These are phyloP conservation scores for Dendrostoma leiphaemia DNA, from an alignment of 2,329 filamentous ascomycete species.

Conservation along the genomic window DNA sequence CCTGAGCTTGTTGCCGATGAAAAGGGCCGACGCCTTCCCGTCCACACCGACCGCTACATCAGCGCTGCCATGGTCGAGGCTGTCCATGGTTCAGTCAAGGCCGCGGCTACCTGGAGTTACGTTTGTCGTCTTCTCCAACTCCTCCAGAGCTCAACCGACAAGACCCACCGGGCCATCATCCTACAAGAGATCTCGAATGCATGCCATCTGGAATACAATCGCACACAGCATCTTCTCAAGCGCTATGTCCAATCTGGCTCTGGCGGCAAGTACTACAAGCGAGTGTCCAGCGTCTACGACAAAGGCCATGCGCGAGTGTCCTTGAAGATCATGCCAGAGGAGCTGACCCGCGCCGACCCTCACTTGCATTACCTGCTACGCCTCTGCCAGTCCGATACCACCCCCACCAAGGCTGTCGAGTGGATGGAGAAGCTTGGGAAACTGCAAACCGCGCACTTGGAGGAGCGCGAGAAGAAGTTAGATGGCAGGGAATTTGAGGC, in stretches of 20 bases:
- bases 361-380: slow-evolving; percentile 43
- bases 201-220: slow-evolving; percentile 41
- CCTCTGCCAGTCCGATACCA: slow-evolving; percentile 39
- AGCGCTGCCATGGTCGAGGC: slow-evolving; percentile 41
- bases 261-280: slow-evolving; percentile 41
- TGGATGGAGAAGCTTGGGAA: slow-evolving; percentile 41
- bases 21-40: slow-evolving; percentile 36
- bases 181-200: slow-evolving; percentile 46
- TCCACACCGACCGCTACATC: slow-evolving; percentile 40
- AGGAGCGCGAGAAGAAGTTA: slow-evolving; percentile 34
- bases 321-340: slow-evolving; percentile 40
- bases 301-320: slow-evolving; percentile 34
- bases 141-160: slow-evolving; percentile 27
- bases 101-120: slow-evolving; percentile 39
- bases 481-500: slow-evolving; percentile 31
- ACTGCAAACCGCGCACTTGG: slow-evolving; percentile 32
- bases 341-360: slow-evolving; percentile 34
- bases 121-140: slow-evolving; percentile 34
- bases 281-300: slow-evolving; percentile 34
- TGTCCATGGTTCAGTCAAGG: slow-evolving; percentile 34
- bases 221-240: slow-evolving; percentile 37
- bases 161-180: slow-evolving; percentile 31
- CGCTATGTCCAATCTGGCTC: slow-evolving; percentile 35
- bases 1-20: slow-evolving; percentile 44
- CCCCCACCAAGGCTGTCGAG: slow-evolving; percentile 31